phyloP scores from a whole-genome alignment of 2,329 filamentous ascomycete genomes.

The Madurella fahalii region DNA sequence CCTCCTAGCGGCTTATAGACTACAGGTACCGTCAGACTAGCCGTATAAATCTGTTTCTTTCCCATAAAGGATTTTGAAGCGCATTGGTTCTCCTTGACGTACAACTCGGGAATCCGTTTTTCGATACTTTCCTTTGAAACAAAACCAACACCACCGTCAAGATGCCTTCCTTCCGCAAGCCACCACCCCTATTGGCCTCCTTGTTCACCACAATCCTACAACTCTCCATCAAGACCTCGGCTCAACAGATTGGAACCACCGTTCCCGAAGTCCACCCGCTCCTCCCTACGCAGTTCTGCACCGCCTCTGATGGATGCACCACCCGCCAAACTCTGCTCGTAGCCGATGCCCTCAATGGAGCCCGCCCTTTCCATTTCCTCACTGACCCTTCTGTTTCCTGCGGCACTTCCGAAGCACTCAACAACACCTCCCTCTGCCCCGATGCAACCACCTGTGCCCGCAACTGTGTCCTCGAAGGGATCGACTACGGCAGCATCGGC shows the following conservation, averaged over 20 bases:
- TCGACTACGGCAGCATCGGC: constrained; percentile 10
- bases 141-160: not conserved
- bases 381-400: not conserved
- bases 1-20: too few species aligned
- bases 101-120: too few species aligned
- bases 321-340: not conserved
- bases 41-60: too few species aligned
- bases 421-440: not conserved
- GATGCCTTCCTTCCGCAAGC: not conserved
- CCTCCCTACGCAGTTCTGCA: not conserved
- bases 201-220: not conserved
- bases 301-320: not conserved
- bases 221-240: not conserved
- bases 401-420: not conserved
- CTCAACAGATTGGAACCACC: not conserved
- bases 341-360: not conserved
- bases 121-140: not conserved
- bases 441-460: not conserved
- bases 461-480: not conserved
- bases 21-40: too few species aligned
- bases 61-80: too few species aligned
- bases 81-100: too few species aligned
- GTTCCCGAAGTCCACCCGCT: not conserved
- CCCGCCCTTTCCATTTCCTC: not conserved
- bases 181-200: not conserved